A percentile compares a stretch with the other conserved stretches of the same genome.
These are phyloP conservation scores for Punica granatum DNA, from an alignment of 345 rosid species.

Conservation along the genomic window DNA sequence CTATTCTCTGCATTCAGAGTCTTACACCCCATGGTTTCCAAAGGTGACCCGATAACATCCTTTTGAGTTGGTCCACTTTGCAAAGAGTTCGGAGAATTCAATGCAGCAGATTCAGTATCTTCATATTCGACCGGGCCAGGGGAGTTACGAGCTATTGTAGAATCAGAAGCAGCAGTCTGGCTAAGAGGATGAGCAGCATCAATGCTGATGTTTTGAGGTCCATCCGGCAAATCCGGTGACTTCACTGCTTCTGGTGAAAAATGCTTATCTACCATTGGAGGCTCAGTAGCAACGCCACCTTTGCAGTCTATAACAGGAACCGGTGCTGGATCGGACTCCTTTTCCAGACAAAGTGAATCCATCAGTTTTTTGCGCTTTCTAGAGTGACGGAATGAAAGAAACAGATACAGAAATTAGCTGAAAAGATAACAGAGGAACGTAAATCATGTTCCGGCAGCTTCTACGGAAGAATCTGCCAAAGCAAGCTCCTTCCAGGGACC, in stretches of 20 bases:
- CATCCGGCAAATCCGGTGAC: background rate
- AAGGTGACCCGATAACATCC: background rate
- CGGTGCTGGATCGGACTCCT: background rate
- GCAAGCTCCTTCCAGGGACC: no score
- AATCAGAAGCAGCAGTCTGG: background rate
- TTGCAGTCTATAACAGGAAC: background rate
- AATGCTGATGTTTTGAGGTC: background rate
- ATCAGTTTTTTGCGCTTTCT: no score
- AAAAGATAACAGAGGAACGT: no score
- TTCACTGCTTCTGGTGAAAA: background rate
- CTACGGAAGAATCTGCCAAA: no score
- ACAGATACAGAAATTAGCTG: no score
- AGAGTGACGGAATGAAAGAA: no score
- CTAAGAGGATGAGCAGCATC: background rate
- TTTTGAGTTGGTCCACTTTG: background rate
- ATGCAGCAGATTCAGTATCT: conserved; percentile 1
- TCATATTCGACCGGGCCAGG: background rate
- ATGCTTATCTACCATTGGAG: background rate
- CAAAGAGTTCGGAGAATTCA: background rate
- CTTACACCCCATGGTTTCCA: background rate
- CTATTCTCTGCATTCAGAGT: background rate
- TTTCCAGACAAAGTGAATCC: no score
- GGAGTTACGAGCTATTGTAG: background rate
- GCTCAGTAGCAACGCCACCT: background rate
- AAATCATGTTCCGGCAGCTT: no score